Percentiles rank a stretch among this genome's conserved stretches.
Evolutionary conservation across 1,284 basidiomycete genomes (phyloP).

Genomic region (Sphagnurus paluster): DNA sequence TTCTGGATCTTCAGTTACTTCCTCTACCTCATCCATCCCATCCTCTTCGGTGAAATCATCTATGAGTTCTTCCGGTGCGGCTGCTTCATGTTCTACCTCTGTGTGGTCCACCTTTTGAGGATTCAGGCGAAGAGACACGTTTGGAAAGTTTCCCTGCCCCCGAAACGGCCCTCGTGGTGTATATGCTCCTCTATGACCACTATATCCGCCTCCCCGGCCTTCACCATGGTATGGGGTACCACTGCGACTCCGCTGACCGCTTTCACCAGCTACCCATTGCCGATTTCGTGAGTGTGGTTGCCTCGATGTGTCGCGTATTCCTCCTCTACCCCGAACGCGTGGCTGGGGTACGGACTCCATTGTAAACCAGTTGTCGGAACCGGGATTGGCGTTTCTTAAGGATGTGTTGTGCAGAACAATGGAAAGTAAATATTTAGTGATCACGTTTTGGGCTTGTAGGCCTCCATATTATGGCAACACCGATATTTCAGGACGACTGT

Average conservation of each 20-base stretch:
- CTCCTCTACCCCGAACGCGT: slow-evolving; percentile 28
- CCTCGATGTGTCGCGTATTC: slow-evolving; percentile 21
- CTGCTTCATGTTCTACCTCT: slow-evolving; percentile 22
- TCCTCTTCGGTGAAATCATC: slow-evolving; percentile 18
- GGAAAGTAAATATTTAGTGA: slow-evolving; percentile 14
- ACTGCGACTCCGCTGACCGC: slow-evolving; percentile 30
- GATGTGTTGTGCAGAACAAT: slow-evolving; percentile 7
- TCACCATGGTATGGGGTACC: slow-evolving; percentile 39
- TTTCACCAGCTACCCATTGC: slow-evolving; percentile 49
- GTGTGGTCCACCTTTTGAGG: slow-evolving; percentile 1
- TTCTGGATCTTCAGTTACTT: slow-evolving; percentile 16
- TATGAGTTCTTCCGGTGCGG: slow-evolving; percentile 24
- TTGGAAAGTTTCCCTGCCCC: slow-evolving; percentile 37
- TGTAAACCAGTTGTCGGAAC: no score
- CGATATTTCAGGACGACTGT: no score
- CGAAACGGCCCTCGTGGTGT: slow-evolving; percentile 35
- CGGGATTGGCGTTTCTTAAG: no score
- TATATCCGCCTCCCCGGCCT: slow-evolving; percentile 58
- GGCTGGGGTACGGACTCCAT: slow-evolving; percentile 24
- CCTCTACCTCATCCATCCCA: slow-evolving; percentile 17
- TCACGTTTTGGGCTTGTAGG: no score
- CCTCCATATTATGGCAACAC: no score
- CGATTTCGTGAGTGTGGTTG: slow-evolving; percentile 45
- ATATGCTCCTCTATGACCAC: slow-evolving; percentile 41
- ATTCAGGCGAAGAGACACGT: slow-evolving; percentile 32